Percentiles rank a stretch among this genome's conserved stretches.
These are phyloP conservation scores for Saturnispora mendoncae DNA, from an alignment of 805 yeast genomes.

Conservation along the genomic window DNA sequence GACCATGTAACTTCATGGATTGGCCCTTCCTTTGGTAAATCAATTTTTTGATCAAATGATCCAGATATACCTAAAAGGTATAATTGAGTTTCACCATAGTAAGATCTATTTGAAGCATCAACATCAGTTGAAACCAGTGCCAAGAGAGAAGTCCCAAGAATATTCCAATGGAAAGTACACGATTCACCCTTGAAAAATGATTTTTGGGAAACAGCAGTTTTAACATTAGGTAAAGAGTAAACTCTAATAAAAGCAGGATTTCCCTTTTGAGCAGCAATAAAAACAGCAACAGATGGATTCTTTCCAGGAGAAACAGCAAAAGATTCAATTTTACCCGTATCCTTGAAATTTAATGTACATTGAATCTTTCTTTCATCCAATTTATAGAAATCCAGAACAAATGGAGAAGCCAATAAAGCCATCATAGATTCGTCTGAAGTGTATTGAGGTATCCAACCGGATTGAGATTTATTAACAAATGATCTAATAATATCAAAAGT, in stretches of 20 bases:
- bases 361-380: slow-evolving; percentile 39
- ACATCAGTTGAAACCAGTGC: slow-evolving; percentile 95
- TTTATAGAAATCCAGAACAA: slow-evolving; percentile 64
- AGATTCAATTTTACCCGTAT: slow-evolving; percentile 35
- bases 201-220: slow-evolving; percentile 74
- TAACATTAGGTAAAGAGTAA: slow-evolving; percentile 67
- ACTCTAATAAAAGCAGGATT: slow-evolving; percentile 85
- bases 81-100: slow-evolving; percentile 92
- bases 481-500: slow-evolving; percentile 28
- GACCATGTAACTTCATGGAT: slow-evolving; percentile 98
- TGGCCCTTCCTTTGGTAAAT: slow-evolving; percentile 88
- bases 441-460: slow-evolving; percentile 90
- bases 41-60: slow-evolving; percentile 79
- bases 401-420: slow-evolving; percentile 43
- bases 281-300: slow-evolving; percentile 83
- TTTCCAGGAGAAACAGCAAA: slow-evolving; percentile 79
- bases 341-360: slow-evolving; percentile 49
- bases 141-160: slow-evolving; percentile 84
- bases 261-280: slow-evolving; percentile 78
- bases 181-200: slow-evolving; percentile 93
- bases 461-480: slow-evolving; percentile 73
- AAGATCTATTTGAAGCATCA: slow-evolving; percentile 85
- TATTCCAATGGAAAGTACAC: slow-evolving; percentile 89
- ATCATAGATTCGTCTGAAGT: slow-evolving; percentile 69
- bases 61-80: slow-evolving; percentile 90